Evolutionary conservation across 164 flowering plant genomes (phyloP).

Genomic region (Umbilicus rupestris): DNA sequence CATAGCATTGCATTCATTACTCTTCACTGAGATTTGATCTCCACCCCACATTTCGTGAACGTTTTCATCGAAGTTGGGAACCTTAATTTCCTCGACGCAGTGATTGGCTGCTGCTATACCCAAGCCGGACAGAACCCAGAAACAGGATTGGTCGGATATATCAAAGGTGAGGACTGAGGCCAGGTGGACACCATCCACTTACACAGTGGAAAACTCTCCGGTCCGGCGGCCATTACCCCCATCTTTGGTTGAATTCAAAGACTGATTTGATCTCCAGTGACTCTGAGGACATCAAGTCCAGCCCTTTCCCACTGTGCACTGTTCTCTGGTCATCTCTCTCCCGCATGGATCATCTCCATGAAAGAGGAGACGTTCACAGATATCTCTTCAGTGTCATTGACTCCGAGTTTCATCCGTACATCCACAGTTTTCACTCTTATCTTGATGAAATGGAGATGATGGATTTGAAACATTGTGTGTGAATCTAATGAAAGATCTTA

Average conservation of each 20-base stretch:
- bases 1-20: not conserved
- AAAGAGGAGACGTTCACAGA: not conserved
- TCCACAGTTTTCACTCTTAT: too few relatives aligned
- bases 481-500: not conserved
- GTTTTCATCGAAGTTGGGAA: slow-evolving; percentile 5
- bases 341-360: not conserved
- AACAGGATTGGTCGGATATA: too few relatives aligned
- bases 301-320: not conserved
- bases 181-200: slow-evolving; percentile 18
- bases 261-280: not conserved
- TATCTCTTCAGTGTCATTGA: not conserved
- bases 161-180: too few relatives aligned
- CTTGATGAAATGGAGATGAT: not conserved
- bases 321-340: slow-evolving; percentile 1
- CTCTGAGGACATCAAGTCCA: not conserved
- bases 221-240: not conserved
- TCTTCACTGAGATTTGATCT: slow-evolving; percentile 1
- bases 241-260: not conserved
- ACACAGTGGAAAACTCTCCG: slow-evolving; percentile 9
- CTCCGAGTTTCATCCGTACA: not conserved
- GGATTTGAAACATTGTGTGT: not conserved
- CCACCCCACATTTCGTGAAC: slow-evolving; percentile 2
- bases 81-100: slow-evolving; percentile 50
- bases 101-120: slow-evolving; percentile 45
- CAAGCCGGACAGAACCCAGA: slow-evolving; percentile 22